A percentile compares a stretch with the other conserved stretches of the same genome.
Conservation (phyloP, 176 grass and related monocot genomes). For the Puccinellia tenuiflora region DNA sequence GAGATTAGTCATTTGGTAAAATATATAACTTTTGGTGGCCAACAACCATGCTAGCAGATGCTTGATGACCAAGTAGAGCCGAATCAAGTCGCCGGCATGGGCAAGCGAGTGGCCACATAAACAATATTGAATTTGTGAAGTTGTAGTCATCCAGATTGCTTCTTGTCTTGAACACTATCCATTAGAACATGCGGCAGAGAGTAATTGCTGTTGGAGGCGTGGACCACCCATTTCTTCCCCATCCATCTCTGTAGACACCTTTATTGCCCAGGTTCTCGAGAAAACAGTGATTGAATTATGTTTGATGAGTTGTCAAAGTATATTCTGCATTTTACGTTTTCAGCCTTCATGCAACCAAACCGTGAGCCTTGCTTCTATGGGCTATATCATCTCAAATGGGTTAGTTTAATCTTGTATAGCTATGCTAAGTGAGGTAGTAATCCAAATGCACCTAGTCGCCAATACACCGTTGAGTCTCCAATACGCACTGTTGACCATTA, state of each 20-base stretch:
- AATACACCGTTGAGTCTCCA: not conserved
- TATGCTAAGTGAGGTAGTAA: not conserved
- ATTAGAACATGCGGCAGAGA: not conserved
- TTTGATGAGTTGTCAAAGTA: not conserved
- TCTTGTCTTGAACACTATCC: conserved; percentile 11
- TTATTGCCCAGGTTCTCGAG: not conserved
- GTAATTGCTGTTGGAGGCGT: not conserved
- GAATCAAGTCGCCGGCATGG: not conserved
- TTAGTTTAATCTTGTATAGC: not conserved
- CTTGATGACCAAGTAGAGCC: not conserved
- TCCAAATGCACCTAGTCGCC: not conserved
- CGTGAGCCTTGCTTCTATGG: not conserved
- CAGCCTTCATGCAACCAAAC: not conserved
- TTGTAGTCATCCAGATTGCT: not conserved
- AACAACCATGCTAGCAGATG: not conserved
- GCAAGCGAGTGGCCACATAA: not conserved
- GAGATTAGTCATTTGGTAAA: not conserved
- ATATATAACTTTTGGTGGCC: conserved; percentile 1
- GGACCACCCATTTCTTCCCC: not conserved
- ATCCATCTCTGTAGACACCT: not conserved
- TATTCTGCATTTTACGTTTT: not conserved
- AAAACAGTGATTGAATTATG: not conserved
- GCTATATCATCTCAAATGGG: not conserved
- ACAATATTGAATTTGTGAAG: not conserved
- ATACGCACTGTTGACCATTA: not conserved